Base-by-base conservation (phyloP, 441 rosid genomes). In the Bocquillonia castaneifolia region DNA sequence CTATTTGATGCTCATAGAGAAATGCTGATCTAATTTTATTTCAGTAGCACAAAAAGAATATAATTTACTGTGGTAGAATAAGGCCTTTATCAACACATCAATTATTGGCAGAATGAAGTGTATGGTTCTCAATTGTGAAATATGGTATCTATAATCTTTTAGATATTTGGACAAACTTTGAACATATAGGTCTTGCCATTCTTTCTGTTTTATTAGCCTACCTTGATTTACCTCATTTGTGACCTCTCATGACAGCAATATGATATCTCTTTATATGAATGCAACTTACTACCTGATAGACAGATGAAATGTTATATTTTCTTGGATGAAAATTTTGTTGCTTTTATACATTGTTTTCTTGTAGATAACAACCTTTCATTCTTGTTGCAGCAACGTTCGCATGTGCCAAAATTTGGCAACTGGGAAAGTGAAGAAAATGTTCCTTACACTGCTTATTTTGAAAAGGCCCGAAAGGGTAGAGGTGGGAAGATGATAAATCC, bases 361-460 rank as follows among this genome's bases (percentile, higher is more conserved):
- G 56, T 26, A 22, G 44, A 23, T 78, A 66, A 78, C 51, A 36
- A 22, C 26, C 31, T 74, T 1, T 51, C 70, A 32, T 57, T 72
- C 6, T 76, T 74, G 69, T 31, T 28, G 64, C 84, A 87, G 87
- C 88, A 90, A 74, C 90, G 83, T 58, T 81, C 94, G 1, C 85
- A 76, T 32, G 96, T 91, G 53, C 96, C 98, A 0, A 81, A 83
- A 60, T 93, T 93, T 82, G 98, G 98, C 63, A 86, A 93, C 69
- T 93, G 96, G 97, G 96, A 88, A 18, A 72, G 81, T 54, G 88
- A 78, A 9, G 93, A 88, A 47, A 77, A 81, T 71, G 85, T 86
- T 72, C 94, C 96, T 50, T 91, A 91, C 75, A 93, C 98, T 1
- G 87, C 86, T 67, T 93, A 78, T 68, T 91, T 93, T 58, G 97